A percentile compares a stretch with the other conserved stretches of the same genome.
phyloP scores from a whole-genome alignment of 768 basidiomycete genomes.

The Hortiboletus flavorubellus region DNA sequence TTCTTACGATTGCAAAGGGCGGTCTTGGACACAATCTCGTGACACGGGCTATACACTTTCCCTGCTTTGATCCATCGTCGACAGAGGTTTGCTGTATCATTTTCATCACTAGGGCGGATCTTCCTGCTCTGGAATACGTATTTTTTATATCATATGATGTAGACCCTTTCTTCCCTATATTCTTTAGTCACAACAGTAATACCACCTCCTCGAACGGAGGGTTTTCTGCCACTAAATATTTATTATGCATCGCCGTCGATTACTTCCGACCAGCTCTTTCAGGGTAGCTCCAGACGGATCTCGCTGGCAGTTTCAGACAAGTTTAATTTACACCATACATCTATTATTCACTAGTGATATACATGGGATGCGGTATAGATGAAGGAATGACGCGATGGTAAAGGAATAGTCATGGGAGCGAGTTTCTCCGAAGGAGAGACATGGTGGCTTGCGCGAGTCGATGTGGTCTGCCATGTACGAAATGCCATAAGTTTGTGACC shows the following conservation, averaged over 20 bases:
- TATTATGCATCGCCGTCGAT: background rate
- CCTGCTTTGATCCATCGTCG: too few species aligned
- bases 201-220: constrained; percentile 12
- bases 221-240: background rate
- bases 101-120: too few species aligned
- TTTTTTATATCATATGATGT: too few species aligned
- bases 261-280: constrained; percentile 49
- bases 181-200: too few species aligned
- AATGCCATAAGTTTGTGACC: constrained; percentile 11
- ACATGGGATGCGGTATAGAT: background rate
- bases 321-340: background rate
- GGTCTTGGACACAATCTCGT: too few species aligned
- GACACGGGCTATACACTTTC: too few species aligned
- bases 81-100: too few species aligned
- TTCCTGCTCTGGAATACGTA: too few species aligned
- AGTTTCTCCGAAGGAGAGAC: constrained; percentile 11
- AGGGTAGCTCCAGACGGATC: too few species aligned
- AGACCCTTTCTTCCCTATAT: too few species aligned
- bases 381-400: background rate
- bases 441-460: constrained; percentile 7
- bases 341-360: constrained; percentile 4
- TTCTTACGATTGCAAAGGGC: too few species aligned
- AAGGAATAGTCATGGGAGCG: constrained; percentile 8
- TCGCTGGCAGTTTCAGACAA: constrained; percentile 56
- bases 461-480: constrained; percentile 11